Evolutionary conservation across 176 grass and related monocot genomes (phyloP).

Genomic region (bread wheat (Triticum aestivum)): DNA sequence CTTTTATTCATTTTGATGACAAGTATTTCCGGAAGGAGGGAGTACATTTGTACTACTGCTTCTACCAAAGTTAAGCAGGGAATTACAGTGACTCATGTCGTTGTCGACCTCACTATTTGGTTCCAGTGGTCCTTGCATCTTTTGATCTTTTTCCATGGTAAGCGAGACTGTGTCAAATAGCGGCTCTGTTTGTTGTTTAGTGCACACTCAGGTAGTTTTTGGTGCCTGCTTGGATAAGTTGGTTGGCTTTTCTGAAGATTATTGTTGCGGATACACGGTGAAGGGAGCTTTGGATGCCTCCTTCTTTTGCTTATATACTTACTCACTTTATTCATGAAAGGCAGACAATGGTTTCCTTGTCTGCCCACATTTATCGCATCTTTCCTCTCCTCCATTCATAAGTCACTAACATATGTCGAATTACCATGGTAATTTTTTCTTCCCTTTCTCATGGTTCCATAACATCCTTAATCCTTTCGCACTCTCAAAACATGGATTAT

Average conservation of each 20-base stretch:
- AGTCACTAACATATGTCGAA: background rate
- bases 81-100: background rate
- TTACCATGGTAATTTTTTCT: background rate
- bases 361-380: background rate
- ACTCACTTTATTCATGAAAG: too few relatives aligned
- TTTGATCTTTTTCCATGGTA: background rate
- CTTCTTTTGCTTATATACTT: background rate
- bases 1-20: too few relatives aligned
- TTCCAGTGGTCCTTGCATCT: background rate
- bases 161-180: background rate
- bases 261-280: background rate
- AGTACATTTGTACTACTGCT: background rate
- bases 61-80: background rate
- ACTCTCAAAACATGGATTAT: background rate
- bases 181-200: slow-evolving; percentile 16
- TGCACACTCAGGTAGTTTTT: slow-evolving; percentile 4
- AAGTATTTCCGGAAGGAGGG: too few relatives aligned
- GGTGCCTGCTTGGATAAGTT: background rate
- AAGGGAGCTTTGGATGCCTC: background rate
- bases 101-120: slow-evolving; percentile 3
- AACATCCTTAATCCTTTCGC: background rate
- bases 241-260: background rate
- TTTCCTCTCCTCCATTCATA: background rate
- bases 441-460: background rate
- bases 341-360: background rate